These are phyloP conservation scores for Alternaria ventricosa DNA, from an alignment of 2,329 filamentous ascomycete genomes.

Conservation along the genomic window DNA sequence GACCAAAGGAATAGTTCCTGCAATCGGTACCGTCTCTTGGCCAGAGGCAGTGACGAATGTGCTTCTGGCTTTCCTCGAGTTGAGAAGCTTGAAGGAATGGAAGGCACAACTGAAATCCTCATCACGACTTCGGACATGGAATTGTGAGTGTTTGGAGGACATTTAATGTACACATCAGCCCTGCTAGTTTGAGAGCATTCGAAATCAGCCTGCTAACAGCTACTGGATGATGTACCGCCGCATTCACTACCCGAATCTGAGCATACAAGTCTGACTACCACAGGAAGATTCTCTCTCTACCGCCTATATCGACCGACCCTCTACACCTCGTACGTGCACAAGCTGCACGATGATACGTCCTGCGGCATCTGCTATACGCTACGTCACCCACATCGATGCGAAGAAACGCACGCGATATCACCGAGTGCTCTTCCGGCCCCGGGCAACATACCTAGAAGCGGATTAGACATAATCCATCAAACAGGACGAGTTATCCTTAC, in stretches of 20 bases:
- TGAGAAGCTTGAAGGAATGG: background rate
- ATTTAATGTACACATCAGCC: background rate
- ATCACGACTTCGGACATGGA: background rate
- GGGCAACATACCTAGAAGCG: conserved; percentile 38
- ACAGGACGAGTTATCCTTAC: conserved; percentile 23
- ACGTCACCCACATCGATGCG: background rate
- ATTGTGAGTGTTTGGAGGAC: background rate
- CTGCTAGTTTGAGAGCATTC: background rate
- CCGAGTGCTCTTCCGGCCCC: conserved; percentile 37
- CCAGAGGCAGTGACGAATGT: background rate
- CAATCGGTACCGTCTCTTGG: background rate
- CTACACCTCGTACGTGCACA: background rate
- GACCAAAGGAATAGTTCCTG: background rate
- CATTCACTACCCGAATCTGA: background rate
- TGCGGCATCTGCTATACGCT: background rate
- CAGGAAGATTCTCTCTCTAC: background rate
- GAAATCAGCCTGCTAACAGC: background rate
- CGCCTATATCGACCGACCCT: background rate
- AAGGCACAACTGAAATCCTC: background rate
- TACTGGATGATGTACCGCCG: background rate
- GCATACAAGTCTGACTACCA: background rate
- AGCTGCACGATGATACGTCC: background rate
- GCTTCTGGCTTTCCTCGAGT: background rate
- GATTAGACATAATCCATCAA: conserved; percentile 14
- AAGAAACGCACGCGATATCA: conserved; percentile 6